Conservation (phyloP, 2,329 filamentous ascomycete genomes). For the Sporothrix mexicana region DNA sequence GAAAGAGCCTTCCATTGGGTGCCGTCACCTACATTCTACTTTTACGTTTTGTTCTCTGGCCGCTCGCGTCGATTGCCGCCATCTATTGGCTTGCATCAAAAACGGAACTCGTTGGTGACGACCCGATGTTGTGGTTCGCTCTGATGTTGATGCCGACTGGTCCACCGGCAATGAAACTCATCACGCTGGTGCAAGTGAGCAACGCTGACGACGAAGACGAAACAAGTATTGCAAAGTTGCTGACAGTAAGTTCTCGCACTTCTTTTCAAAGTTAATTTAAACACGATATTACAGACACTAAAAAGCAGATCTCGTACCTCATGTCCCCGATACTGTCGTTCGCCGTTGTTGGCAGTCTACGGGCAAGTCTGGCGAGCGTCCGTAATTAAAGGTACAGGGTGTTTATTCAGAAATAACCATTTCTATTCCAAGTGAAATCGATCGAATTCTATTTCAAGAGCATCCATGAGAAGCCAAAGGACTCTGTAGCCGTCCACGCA, state of each 20-base stretch:
- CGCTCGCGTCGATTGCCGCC: slow-evolving; percentile 58
- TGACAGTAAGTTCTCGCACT: slow-evolving; percentile 46
- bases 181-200: slow-evolving; percentile 53
- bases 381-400: slow-evolving; percentile 19
- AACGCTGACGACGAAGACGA: slow-evolving; percentile 49
- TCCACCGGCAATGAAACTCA: slow-evolving; percentile 55
- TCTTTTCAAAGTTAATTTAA: not conserved
- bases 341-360: slow-evolving; percentile 47
- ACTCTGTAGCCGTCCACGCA: no score
- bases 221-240: slow-evolving; percentile 51
- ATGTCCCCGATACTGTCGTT: slow-evolving; percentile 48
- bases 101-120: slow-evolving; percentile 57
- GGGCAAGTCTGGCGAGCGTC: slow-evolving; percentile 42
- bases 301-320: slow-evolving; percentile 45
- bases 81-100: slow-evolving; percentile 61
- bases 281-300: not conserved
- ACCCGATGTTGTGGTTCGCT: slow-evolving; percentile 70
- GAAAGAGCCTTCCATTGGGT: slow-evolving; percentile 53
- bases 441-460: not conserved
- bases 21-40: slow-evolving; percentile 59
- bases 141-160: slow-evolving; percentile 57
- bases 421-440: not conserved
- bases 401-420: no score
- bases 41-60: slow-evolving; percentile 67
- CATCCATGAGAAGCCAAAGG: no score